Evolutionary conservation across 768 basidiomycete genomes (phyloP), one percentile per base, ranked within the genome.

Genomic region (Lentinula lateritia): DNA sequence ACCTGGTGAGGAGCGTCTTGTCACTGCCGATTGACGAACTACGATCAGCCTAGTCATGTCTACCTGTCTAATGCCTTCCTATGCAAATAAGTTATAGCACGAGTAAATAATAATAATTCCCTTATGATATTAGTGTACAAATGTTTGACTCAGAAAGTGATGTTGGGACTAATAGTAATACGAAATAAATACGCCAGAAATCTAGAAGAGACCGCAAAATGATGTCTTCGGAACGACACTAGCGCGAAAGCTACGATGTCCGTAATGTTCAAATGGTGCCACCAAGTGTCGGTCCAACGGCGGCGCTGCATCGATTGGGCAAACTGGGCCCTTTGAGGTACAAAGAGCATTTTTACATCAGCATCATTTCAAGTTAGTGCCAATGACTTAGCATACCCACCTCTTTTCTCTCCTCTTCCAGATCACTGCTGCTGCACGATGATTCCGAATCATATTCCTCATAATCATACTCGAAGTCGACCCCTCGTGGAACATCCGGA

Each of bases 1-100:
- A 60, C 12, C 50, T 63, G 5, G 58, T 63, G 16, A 48, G 35
- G 34, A 43, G 55, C 13, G 36, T 45, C 16, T 63, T 58, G 28
- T 0, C 28, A 28, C 3, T 28, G 28, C 28, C 28, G 28, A 28
- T 28, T 28, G 28, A 28, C 28, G 28, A 28, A 28, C 28, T 28
- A 28, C 3, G 28, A 28, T 28, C 28, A 2, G 28, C 28, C 3
- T 28, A 28, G 28, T 28, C 28, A 4, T 28, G 3, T 28, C 3
- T 28, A 28, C 28, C 28, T 28, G 1, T 3, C 28, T 28, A 28
- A 28, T 28, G 28, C 28, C 28, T 28, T 28, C 28, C 28, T 28
- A 28, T 28, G 2, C 3, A 23, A 3, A 28, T 28, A 2, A 52
- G 2, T 52, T 35, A 52, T 18, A 8, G 32, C 36, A 53, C 6